These are phyloP conservation scores for Boletus coccyginus DNA, from an alignment of 768 basidiomycete genomes.

Conservation along the genomic window DNA sequence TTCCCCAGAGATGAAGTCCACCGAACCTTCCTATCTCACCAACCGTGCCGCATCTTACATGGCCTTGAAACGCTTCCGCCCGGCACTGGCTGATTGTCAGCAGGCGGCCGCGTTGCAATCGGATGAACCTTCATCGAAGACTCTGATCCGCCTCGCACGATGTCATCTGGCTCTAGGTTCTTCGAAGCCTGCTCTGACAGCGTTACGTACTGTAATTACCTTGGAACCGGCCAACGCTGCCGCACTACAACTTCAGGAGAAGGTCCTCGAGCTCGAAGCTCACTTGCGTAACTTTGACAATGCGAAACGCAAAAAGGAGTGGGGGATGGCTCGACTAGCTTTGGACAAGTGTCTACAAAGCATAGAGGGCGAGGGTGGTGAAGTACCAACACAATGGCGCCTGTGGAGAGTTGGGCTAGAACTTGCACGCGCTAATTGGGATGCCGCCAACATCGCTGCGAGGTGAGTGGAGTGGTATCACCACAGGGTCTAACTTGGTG, in stretches of 20 bases:
- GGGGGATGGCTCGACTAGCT: slow-evolving; percentile 76
- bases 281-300: slow-evolving; percentile 64
- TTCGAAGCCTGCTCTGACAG: slow-evolving; percentile 62
- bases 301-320: slow-evolving; percentile 60
- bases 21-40: slow-evolving; percentile 74
- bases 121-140: slow-evolving; percentile 63
- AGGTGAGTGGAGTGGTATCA: slow-evolving; percentile 49
- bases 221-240: slow-evolving; percentile 61
- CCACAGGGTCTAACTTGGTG: slow-evolving; percentile 1
- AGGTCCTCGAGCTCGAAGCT: slow-evolving; percentile 57
- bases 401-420: slow-evolving; percentile 78
- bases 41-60: slow-evolving; percentile 89
- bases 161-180: slow-evolving; percentile 82
- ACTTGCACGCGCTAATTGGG: slow-evolving; percentile 66
- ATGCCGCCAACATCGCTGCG: slow-evolving; percentile 69
- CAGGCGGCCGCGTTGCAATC: slow-evolving; percentile 66
- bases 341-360: slow-evolving; percentile 73
- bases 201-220: slow-evolving; percentile 57
- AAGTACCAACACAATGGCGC: slow-evolving; percentile 78
- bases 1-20: slow-evolving; percentile 50
- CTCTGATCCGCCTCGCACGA: slow-evolving; percentile 75
- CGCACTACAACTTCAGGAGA: slow-evolving; percentile 59
- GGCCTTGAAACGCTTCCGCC: slow-evolving; percentile 71
- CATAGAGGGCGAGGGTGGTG: slow-evolving; percentile 73
- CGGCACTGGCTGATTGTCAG: slow-evolving; percentile 78